Base-by-base conservation (phyloP, 306 rosid genomes). In the Vicia faba region DNA sequence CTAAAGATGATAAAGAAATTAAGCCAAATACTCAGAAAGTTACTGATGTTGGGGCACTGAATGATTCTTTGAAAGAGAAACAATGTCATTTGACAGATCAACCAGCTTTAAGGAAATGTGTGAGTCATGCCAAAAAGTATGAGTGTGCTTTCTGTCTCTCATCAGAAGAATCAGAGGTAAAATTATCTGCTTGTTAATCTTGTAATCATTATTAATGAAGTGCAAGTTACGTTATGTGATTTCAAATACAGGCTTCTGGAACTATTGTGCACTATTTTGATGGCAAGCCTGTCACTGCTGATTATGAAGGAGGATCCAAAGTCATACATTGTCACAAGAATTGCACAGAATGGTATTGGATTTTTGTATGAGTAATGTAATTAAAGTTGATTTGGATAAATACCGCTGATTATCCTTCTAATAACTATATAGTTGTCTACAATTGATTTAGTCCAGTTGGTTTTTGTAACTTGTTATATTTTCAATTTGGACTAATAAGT, bases 261-360 rank as follows among this genome's bases (percentile, higher is more conserved):
- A 78, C 76, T 8, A 71, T 89, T 73, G 55, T 78, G 61, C 96
- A 89, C 80, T 93, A 89, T 69, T 75, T 46, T 55, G 79, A 82
- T 38, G 86, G 96, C 48, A 84, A 70, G 56, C 86, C 91, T 36
- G 86, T 86, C 20, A 73, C 78, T 59, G 82, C 72, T 36, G 80
- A 89, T 77, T 76, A 74, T 65, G 79, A 58, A 53, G 86, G 84
- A 41, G 82, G 83, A 44, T 64, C 81, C 40, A 88, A 80, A 77
- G 83, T 89, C 84, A 77, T 83, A 51, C 97, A 93, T 84, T 77
- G 95, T 63, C 98, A 93, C 78, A 82, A 76, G 84, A 84, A 66
- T 70, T 93, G 98, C 82, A 73, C 95, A 35, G 98, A 93, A 84
- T 93, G 97, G 98, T 93, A 84, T 79, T 29, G 5, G 66, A n/a